A percentile compares a stretch with the other conserved stretches of the same genome.
These are phyloP conservation scores for Rhododendron griersonianum DNA, from an alignment of 148 eudicot species.

Conservation along the genomic window DNA sequence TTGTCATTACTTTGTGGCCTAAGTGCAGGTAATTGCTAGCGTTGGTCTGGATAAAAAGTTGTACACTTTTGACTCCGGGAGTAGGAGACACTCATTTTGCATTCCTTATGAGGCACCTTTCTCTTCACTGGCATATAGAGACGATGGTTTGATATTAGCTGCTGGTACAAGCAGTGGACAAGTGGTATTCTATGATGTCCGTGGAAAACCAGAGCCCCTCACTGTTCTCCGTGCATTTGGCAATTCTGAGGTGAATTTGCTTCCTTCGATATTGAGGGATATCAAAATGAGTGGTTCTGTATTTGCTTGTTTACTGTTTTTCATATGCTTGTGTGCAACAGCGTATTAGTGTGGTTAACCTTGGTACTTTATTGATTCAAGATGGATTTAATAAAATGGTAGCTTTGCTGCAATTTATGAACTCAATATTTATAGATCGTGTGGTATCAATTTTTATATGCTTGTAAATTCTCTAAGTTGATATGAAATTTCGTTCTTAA, in stretches of 20 bases:
- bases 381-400: background rate
- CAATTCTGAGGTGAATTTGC: conserved; percentile 62
- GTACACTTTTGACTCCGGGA: conserved; percentile 74
- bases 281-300: background rate
- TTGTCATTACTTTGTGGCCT: conserved; percentile 10
- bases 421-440: background rate
- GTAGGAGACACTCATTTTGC: conserved; percentile 55
- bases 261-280: background rate
- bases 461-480: background rate
- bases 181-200: conserved; percentile 87
- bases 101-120: conserved; percentile 83
- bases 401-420: background rate
- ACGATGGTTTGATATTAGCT: conserved; percentile 83
- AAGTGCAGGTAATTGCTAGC: conserved; percentile 73
- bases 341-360: background rate
- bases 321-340: background rate
- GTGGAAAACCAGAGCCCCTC: conserved; percentile 89
- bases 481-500: background rate
- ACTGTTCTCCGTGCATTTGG: conserved; percentile 88
- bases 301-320: background rate
- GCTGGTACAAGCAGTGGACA: conserved; percentile 92
- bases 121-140: conserved; percentile 83
- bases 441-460: background rate
- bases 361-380: background rate
- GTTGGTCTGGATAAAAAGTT: conserved; percentile 93